Conservation (phyloP, 371 early-diverging fungal species). For the Mortierella sp. region DNA sequence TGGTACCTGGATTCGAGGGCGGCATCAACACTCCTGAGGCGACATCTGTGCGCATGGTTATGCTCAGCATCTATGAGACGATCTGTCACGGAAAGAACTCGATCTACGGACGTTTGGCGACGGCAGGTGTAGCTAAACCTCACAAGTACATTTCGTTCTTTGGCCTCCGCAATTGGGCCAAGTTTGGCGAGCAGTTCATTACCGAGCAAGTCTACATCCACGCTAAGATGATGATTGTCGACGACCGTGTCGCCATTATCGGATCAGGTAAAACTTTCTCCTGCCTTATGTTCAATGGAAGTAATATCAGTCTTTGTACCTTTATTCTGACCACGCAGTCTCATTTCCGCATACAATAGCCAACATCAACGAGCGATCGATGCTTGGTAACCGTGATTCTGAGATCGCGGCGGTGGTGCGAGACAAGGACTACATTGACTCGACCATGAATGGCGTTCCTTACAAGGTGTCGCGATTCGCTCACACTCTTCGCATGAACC, state of each 20-base stretch:
- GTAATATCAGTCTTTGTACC: not conserved
- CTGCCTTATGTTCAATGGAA: not conserved
- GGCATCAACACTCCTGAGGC: conserved; percentile 85
- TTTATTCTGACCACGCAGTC: not conserved
- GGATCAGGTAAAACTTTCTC: conserved; percentile 76
- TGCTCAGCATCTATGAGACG: conserved; percentile 88
- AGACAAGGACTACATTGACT: conserved; percentile 79
- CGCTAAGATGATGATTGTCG: conserved; percentile 94
- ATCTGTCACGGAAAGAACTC: conserved; percentile 88
- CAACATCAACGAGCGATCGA: conserved; percentile 94
- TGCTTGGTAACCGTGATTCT: conserved; percentile 92
- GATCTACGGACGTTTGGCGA: conserved; percentile 74
- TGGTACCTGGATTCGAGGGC: conserved; percentile 94
- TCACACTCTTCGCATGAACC: conserved; percentile 79
- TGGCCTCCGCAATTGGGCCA: conserved; percentile 77
- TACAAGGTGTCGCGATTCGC: conserved; percentile 85
- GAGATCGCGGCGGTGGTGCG: conserved; percentile 90
- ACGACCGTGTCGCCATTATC: conserved; percentile 87
- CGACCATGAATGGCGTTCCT: conserved; percentile 81
- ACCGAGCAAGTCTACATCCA: conserved; percentile 94
- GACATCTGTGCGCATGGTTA: conserved; percentile 83
- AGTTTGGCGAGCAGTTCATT: conserved; percentile 68
- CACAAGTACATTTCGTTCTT: conserved; percentile 87
- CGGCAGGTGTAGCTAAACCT: conserved; percentile 76
- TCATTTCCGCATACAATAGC: conserved; percentile 58